These are phyloP conservation scores for Xylaria sp. DNA, from an alignment of 2,329 filamentous ascomycete species.

Conservation along the genomic window DNA sequence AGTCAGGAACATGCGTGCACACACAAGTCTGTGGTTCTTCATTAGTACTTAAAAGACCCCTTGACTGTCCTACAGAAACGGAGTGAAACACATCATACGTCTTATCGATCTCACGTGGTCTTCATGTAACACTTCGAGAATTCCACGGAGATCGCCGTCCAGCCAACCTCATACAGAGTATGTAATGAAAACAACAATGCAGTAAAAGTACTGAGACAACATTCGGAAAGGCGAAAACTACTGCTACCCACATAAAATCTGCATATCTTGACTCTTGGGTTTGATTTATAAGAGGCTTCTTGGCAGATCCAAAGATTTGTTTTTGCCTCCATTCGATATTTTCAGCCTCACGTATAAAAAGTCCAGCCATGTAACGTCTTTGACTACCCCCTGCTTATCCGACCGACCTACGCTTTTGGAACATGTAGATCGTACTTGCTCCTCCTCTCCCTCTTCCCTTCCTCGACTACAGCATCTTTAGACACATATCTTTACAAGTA, in stretches of 20 bases:
- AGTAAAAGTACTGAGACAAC: not conserved
- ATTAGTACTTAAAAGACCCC: too few species aligned
- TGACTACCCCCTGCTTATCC: not conserved
- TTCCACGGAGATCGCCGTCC: not conserved
- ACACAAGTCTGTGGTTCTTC: too few species aligned
- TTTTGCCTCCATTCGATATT: constrained; percentile 4
- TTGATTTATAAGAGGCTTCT: not conserved
- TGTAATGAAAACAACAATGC: not conserved
- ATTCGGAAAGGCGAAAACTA: not conserved
- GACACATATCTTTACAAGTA: too few species aligned
- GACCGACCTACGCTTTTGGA: not conserved
- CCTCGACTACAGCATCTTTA: not conserved
- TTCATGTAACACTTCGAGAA: not conserved
- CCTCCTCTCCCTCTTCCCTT: not conserved
- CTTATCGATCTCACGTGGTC: not conserved
- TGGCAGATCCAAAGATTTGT: not conserved
- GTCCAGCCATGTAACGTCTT: too few species aligned
- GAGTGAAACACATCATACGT: not conserved
- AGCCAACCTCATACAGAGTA: not conserved
- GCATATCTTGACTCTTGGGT: not conserved
- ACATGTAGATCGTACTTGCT: not conserved
- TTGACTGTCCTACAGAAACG: too few species aligned
- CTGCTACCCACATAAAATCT: not conserved
- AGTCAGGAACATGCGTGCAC: too few species aligned
- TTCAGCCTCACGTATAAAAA: not conserved